Percentiles rank a stretch among this genome's conserved stretches.
Conservation (phyloP, 495 filamentous ascomycete genomes). For the Cercophora newfieldiana region DNA sequence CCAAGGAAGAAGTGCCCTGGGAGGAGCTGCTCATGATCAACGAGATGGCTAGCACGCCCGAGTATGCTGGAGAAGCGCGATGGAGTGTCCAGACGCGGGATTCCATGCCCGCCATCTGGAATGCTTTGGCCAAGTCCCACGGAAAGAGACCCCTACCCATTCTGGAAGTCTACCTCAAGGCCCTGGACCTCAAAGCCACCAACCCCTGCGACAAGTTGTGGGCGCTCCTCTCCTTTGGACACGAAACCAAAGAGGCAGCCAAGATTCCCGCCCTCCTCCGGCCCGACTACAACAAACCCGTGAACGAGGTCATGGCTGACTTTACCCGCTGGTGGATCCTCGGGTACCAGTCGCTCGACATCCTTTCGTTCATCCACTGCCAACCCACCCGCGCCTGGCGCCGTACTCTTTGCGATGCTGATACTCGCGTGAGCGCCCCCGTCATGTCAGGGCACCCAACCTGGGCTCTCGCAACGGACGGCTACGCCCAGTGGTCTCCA, state of each 20-base stretch:
- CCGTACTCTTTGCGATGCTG: neutral
- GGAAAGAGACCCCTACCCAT: neutral
- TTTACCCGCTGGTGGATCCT: slow-evolving; percentile 20
- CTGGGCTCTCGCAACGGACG: slow-evolving; percentile 9
- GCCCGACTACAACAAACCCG: slow-evolving; percentile 14
- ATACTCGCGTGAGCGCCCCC: neutral
- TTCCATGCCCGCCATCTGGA: slow-evolving; percentile 12
- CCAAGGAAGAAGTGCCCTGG: neutral
- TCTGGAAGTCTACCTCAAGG: slow-evolving; percentile 10
- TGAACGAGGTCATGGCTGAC: slow-evolving; percentile 8
- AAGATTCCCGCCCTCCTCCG: slow-evolving; percentile 2
- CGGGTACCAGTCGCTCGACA: slow-evolving; percentile 11
- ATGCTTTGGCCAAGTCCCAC: neutral
- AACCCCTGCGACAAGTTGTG: slow-evolving; percentile 16
- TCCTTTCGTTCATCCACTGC: slow-evolving; percentile 15
- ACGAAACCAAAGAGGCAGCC: slow-evolving; percentile 6
- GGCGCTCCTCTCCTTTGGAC: slow-evolving; percentile 13
- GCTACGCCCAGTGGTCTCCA: neutral
- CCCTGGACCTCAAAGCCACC: slow-evolving; percentile 16
- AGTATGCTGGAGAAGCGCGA: neutral
- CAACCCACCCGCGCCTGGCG: slow-evolving; percentile 9
- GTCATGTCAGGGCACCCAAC: neutral
- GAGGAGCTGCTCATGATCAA: slow-evolving; percentile 13
- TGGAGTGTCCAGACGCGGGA: neutral
- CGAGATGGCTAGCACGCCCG: neutral